Percentiles rank a stretch among this genome's conserved stretches.
phyloP scores from a whole-genome alignment of 202 grass and related monocot species.

The Elaeis oleifera region DNA sequence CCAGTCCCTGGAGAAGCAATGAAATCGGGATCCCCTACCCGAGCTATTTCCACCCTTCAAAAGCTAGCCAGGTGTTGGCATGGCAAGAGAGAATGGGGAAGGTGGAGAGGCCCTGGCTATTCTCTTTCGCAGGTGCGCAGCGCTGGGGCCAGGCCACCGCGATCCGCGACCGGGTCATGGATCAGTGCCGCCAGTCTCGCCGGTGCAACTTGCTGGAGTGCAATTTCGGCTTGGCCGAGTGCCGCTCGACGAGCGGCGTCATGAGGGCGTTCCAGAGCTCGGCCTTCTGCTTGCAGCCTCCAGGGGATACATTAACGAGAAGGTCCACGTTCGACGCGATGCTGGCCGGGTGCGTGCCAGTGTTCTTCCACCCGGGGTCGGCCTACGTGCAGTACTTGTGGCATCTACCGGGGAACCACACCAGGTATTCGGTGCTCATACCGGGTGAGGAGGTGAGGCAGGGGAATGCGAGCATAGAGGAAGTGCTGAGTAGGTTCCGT shows the following conservation, averaged over 20 bases:
- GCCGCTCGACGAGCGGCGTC: slow-evolving; percentile 27
- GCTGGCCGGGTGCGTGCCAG: slow-evolving; percentile 60
- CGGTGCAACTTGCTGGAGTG: slow-evolving; percentile 48
- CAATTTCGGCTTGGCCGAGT: slow-evolving; percentile 27
- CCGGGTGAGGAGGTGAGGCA: slow-evolving; percentile 22
- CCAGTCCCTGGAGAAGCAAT: slow-evolving; percentile 4
- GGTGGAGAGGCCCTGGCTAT: slow-evolving; percentile 5
- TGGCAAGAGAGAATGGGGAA: slow-evolving; percentile 22
- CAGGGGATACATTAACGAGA: slow-evolving; percentile 49
- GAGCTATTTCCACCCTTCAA: slow-evolving; percentile 25
- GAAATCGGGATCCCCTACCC: slow-evolving; percentile 24
- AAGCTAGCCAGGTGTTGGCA: not conserved
- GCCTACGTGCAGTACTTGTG: slow-evolving; percentile 45
- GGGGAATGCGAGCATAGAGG: slow-evolving; percentile 41
- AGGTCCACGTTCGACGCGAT: slow-evolving; percentile 48
- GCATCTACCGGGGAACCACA: slow-evolving; percentile 33
- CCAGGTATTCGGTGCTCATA: slow-evolving; percentile 41
- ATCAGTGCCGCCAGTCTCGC: slow-evolving; percentile 21
- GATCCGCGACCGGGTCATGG: slow-evolving; percentile 45
- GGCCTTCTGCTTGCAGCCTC: slow-evolving; percentile 57
- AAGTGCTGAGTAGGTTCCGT: slow-evolving; percentile 26
- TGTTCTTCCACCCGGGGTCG: slow-evolving; percentile 50
- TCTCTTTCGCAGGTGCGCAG: slow-evolving; percentile 14
- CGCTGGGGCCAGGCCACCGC: slow-evolving; percentile 15
- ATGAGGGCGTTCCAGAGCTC: slow-evolving; percentile 31